Conservation (phyloP, 306 rosid species). For the Dryas drummondii region DNA sequence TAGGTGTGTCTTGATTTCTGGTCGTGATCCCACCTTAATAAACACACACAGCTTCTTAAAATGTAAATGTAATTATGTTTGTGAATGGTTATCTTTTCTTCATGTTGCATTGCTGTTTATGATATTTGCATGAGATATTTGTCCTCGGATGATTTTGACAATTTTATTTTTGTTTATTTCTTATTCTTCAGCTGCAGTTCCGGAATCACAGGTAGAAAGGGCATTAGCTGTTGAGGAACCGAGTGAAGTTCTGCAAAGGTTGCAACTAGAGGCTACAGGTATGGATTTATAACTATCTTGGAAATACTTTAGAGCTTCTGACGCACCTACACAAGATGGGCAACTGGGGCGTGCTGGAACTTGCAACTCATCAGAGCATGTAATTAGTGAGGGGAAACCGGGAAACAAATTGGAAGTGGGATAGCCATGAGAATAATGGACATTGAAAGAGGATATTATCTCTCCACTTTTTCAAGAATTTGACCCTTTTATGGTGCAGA, state of each 20-base stretch:
- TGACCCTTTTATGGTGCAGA: neutral
- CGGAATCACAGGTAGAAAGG: slow-evolving; percentile 38
- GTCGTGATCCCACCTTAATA: neutral
- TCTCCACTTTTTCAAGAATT: neutral
- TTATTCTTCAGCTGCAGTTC: slow-evolving; percentile 40
- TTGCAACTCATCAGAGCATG: neutral
- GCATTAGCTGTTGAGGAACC: slow-evolving; percentile 45
- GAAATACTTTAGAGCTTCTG: neutral
- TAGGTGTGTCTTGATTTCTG: neutral
- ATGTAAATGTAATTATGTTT: neutral
- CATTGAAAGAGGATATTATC: neutral
- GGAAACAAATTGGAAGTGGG: neutral
- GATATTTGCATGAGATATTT: neutral
- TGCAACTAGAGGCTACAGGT: slow-evolving; percentile 75
- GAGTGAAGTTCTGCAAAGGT: slow-evolving; percentile 3
- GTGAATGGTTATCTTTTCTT: neutral
- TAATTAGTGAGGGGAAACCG: neutral
- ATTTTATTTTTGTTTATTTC: neutral
- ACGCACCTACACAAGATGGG: neutral
- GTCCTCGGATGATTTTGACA: neutral
- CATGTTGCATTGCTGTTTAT: neutral
- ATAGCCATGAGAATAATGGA: neutral
- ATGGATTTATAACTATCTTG: slow-evolving; percentile 20
- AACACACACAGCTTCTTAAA: neutral
- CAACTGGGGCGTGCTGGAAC: neutral